Conservation (phyloP, 148 eudicot species). For the Chenopodium quinoa region DNA sequence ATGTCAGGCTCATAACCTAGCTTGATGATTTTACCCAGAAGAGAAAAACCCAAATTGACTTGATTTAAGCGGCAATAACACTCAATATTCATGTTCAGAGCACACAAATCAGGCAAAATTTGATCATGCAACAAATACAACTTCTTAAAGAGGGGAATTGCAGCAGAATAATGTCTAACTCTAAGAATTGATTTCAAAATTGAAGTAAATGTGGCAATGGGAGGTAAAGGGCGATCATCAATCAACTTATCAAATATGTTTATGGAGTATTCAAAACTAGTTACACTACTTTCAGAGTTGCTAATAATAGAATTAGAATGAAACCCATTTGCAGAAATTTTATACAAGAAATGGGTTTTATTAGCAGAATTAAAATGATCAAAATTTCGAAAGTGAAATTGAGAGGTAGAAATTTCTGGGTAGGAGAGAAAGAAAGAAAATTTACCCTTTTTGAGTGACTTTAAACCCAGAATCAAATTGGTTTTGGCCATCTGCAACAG, state of each 20-base stretch:
- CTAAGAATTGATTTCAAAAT: neutral
- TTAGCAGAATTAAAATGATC: too few relatives aligned
- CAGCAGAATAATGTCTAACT: neutral
- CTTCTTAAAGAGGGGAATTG: constrained; percentile 1
- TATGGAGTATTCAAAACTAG: neutral
- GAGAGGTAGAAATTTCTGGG: too few relatives aligned
- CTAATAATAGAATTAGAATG: neutral
- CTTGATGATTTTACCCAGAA: constrained; percentile 23
- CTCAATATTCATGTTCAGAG: constrained; percentile 15
- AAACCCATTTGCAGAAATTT: neutral
- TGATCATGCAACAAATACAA: neutral
- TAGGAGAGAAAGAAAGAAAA: too few relatives aligned
- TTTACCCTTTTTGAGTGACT: too few relatives aligned
- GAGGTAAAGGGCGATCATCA: constrained; percentile 4
- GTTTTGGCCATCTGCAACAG: too few relatives aligned
- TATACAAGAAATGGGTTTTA: neutral
- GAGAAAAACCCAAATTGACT: constrained; percentile 18
- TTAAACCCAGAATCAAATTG: too few relatives aligned
- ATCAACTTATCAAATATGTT: constrained; percentile 1
- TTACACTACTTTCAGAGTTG: neutral
- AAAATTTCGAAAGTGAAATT: too few relatives aligned
- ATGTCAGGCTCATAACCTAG: constrained; percentile 21
- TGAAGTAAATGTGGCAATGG: constrained; percentile 8
- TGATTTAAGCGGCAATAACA: constrained; percentile 22
- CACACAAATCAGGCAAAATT: constrained; percentile 7